Evolutionary conservation across 768 basidiomycete species (phyloP), one percentile per base, ranked within the genome.

Genomic region (Auricularia cornea): DNA sequence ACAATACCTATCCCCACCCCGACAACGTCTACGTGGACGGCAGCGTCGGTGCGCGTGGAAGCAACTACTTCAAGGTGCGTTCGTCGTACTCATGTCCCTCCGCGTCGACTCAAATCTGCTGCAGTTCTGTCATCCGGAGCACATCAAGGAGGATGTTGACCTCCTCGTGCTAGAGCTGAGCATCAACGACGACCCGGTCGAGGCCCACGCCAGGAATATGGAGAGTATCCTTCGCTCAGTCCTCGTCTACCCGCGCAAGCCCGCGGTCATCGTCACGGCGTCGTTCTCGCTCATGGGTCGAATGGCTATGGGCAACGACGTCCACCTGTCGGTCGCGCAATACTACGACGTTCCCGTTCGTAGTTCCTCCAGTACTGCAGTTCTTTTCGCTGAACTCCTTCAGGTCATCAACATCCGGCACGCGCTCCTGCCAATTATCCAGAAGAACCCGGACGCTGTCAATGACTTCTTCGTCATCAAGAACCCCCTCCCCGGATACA

Each of bases 41-140:
- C 16, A 52, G 48, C 44, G 61, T 62, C 20, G 61, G 61, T 33
- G 61, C 61, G 32, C 48, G 61, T n/a, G 61, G 61, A 12, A 52
- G 29, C n/a, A 62, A 62, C 54, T 62, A 62, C 26, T 62, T 62
- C 48, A 62, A 62, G 61, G 61, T 62, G 3, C n/a, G 61, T 30
- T 20, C 32, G 51, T n/a, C 29, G 32, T 54, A 3, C 38, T 14
- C 23, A 35, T 29, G 16, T 41, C 29, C 29, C 28, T 6, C 18
- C 8, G 18, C 35, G 23, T 11, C 30, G 44, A 3, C 30, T 31
- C 16, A 20, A 23, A 29, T 32, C n/a, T 29, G 5, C 26, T 23
- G 14, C 35, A 62, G 61, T 62, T 62, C 29, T 62, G 61, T 33
- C 48, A 62, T 38, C 11, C 5, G 4, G 61, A 62, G 30, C 61